Conservation (phyloP, 371 early-diverging fungal genomes). For the Mortierella sp. region DNA sequence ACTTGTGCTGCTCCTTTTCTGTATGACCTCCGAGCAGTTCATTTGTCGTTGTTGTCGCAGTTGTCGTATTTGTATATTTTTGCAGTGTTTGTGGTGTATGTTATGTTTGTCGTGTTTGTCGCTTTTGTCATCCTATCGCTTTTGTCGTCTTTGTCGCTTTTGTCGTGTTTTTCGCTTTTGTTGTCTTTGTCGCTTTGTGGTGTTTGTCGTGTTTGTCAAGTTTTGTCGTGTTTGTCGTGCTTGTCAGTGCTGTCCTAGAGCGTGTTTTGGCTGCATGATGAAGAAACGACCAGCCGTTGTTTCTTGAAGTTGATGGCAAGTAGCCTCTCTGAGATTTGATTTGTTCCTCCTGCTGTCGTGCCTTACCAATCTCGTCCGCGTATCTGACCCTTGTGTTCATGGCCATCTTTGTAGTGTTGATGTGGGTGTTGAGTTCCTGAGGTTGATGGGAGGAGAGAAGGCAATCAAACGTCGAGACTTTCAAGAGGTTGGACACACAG, state of each 20-base stretch:
- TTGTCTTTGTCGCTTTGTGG: too few species aligned
- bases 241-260: not conserved
- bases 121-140: too few species aligned
- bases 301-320: not conserved
- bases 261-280: not conserved
- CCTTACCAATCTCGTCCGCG: conserved; percentile 54
- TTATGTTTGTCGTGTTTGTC: too few species aligned
- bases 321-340: not conserved
- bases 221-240: not conserved
- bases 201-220: too few species aligned
- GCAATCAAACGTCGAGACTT: not conserved
- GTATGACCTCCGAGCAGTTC: too few species aligned
- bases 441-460: conserved; percentile 8
- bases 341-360: not conserved
- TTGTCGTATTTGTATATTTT: too few species aligned
- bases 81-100: too few species aligned
- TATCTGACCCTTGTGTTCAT: conserved; percentile 43
- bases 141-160: too few species aligned
- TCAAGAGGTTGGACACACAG: not conserved
- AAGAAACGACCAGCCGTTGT: not conserved
- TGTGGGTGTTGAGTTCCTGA: conserved; percentile 13
- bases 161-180: too few species aligned
- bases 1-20: not conserved
- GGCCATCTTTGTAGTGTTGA: conserved; percentile 35
- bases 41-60: too few species aligned